A percentile compares a stretch with the other conserved stretches of the same genome.
phyloP scores from a whole-genome alignment of 345 rosid genomes.

The Turritis glabra region DNA sequence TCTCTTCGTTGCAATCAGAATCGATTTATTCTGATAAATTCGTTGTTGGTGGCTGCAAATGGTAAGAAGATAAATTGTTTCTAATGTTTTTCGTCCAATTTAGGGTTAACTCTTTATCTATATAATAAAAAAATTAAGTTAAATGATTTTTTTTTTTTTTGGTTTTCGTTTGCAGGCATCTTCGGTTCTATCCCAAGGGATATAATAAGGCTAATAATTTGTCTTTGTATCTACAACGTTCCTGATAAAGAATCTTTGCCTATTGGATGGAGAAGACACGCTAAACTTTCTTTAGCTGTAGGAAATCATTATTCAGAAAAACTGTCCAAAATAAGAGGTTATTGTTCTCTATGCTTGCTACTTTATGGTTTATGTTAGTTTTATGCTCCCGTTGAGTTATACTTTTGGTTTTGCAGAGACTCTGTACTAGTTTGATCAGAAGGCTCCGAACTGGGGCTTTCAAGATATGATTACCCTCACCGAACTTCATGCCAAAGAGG shows the following conservation, averaged over 20 bases:
- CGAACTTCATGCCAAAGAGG: not conserved
- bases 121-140: too few species aligned
- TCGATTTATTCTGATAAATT: not conserved
- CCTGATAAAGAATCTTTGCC: too few species aligned
- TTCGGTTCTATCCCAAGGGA: constrained; percentile 70
- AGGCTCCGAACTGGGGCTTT: not conserved
- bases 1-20: not conserved
- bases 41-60: constrained; percentile 11
- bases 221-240: too few species aligned
- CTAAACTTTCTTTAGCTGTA: too few species aligned
- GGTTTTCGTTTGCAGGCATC: constrained; percentile 48
- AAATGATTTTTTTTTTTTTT: not conserved
- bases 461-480: not conserved
- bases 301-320: too few species aligned
- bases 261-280: too few species aligned
- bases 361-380: too few species aligned
- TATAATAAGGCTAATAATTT: constrained; percentile 10
- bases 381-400: too few species aligned
- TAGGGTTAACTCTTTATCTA: too few species aligned
- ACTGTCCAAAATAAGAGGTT: too few species aligned
- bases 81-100: not conserved
- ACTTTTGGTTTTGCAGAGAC: not conserved
- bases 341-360: too few species aligned
- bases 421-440: not conserved
- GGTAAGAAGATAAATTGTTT: not conserved